phyloP scores from a whole-genome alignment of 2,329 filamentous ascomycete genomes.

The Coleophoma crateriformis region DNA sequence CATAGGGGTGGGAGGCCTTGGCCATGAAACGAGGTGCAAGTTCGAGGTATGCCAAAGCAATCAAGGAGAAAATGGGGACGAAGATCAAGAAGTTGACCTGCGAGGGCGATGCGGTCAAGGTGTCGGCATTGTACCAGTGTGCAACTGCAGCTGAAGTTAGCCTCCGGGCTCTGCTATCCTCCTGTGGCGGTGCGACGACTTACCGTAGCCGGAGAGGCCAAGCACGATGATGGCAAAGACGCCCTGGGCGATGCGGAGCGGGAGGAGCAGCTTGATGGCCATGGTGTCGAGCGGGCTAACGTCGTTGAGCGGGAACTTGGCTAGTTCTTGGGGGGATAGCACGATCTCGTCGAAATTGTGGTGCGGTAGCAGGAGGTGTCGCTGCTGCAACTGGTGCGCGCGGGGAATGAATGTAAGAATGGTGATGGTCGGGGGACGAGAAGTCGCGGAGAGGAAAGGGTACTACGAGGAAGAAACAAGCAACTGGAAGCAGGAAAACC shows the following conservation, averaged over 20 bases:
- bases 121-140: slow-evolving; percentile 54
- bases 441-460: not conserved
- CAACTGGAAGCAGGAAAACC: not conserved
- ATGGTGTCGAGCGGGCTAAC: slow-evolving; percentile 23
- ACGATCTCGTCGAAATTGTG: not conserved
- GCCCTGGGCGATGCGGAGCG: slow-evolving; percentile 40
- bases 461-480: not conserved
- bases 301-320: not conserved
- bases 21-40: slow-evolving; percentile 35
- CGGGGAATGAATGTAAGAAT: slow-evolving; percentile 11
- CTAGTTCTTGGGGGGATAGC: slow-evolving; percentile 2
- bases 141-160: slow-evolving; percentile 36
- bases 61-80: slow-evolving; percentile 44
- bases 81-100: slow-evolving; percentile 55
- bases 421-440: not conserved
- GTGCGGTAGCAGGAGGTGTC: slow-evolving; percentile 1
- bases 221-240: slow-evolving; percentile 39
- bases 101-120: slow-evolving; percentile 45
- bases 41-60: slow-evolving; percentile 50
- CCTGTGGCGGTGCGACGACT: not conserved
- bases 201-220: slow-evolving; percentile 44
- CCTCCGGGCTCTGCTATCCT: not conserved
- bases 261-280: slow-evolving; percentile 33
- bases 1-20: slow-evolving; percentile 40
- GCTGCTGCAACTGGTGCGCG: slow-evolving; percentile 17